phyloP scores from a whole-genome alignment of 2,329 filamentous ascomycete genomes.

The Teratosphaeria zuluensis region DNA sequence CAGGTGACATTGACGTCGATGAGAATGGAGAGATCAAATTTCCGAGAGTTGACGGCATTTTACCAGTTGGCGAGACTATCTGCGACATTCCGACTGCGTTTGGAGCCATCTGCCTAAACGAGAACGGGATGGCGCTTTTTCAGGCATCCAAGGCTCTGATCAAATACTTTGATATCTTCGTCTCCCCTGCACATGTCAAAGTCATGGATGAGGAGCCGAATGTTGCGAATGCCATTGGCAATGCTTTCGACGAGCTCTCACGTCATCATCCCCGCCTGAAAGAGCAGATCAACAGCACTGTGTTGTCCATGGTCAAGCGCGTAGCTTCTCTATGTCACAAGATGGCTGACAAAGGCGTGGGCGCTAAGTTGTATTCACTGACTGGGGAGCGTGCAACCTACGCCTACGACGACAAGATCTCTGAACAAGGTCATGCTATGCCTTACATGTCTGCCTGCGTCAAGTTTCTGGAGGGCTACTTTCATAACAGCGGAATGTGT shows the following conservation, averaged over 20 bases:
- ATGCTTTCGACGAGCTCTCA: conserved; percentile 85
- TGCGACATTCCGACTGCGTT: conserved; percentile 77
- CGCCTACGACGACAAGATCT: conserved; percentile 4
- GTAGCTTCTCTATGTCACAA: conserved; percentile 64
- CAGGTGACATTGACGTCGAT: conserved; percentile 14
- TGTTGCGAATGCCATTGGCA: conserved; percentile 64
- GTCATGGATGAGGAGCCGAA: conserved; percentile 67
- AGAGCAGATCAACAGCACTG: conserved; percentile 68
- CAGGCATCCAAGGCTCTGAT: conserved; percentile 72
- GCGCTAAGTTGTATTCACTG: conserved; percentile 60
- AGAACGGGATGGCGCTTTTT: conserved; percentile 78
- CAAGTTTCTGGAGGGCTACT: conserved; percentile 68
- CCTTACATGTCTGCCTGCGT: conserved; percentile 64
- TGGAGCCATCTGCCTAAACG: conserved; percentile 88
- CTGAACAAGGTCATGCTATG: conserved; percentile 8
- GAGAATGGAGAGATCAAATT: conserved; percentile 15
- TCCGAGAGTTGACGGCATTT: conserved; percentile 48
- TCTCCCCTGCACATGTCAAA: conserved; percentile 80
- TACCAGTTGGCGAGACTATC: conserved; percentile 84
- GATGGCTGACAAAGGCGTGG: conserved; percentile 63
- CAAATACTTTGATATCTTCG: conserved; percentile 91
- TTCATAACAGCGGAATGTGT: conserved; percentile 65
- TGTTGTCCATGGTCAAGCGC: conserved; percentile 78
- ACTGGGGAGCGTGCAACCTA: conserved; percentile 6
- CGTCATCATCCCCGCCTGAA: conserved; percentile 84